These are phyloP conservation scores for Austroboletus novae-zelandiae DNA, from an alignment of 1,284 basidiomycete genomes.

Conservation along the genomic window DNA sequence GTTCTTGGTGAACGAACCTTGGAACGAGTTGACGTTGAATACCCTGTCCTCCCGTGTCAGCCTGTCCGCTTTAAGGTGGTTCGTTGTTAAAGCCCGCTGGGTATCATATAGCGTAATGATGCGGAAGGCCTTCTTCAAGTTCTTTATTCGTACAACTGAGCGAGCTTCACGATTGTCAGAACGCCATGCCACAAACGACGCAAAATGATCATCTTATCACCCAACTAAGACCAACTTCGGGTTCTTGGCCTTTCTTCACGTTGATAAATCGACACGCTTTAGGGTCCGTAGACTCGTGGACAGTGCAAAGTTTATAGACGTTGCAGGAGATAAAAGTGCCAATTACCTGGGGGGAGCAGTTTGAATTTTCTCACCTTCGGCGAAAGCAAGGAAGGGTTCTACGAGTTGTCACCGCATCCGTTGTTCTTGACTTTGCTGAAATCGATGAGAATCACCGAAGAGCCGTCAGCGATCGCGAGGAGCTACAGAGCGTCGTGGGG, in stretches of 20 bases:
- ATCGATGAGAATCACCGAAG: conserved; percentile 26
- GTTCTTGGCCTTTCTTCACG: conserved; percentile 27
- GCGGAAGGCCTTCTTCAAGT: conserved; percentile 17
- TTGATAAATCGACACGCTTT: conserved; percentile 29
- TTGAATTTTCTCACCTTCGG: no score
- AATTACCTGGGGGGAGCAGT: conserved; percentile 45
- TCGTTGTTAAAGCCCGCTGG: conserved; percentile 55
- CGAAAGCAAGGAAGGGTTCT: conserved; percentile 10
- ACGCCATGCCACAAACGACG: background rate
- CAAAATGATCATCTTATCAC: conserved; percentile 12
- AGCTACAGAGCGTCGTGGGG: conserved; percentile 19
- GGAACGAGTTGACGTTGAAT: conserved; percentile 65
- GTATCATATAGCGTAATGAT: conserved; percentile 53
- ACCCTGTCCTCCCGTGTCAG: conserved; percentile 55
- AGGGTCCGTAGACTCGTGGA: conserved; percentile 7
- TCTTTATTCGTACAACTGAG: conserved; percentile 6
- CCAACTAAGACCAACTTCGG: conserved; percentile 25
- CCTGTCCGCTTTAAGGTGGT: conserved; percentile 38
- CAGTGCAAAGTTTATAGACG: conserved; percentile 38
- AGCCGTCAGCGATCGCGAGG: conserved; percentile 30
- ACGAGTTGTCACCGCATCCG: conserved; percentile 28
- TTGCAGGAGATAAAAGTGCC: conserved; percentile 46
- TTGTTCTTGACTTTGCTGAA: conserved; percentile 32
- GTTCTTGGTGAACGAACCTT: conserved; percentile 39
- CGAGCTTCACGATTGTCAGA: conserved; percentile 22